Conservation (phyloP, 345 rosid genomes). For the Lepidium didymum region DNA sequence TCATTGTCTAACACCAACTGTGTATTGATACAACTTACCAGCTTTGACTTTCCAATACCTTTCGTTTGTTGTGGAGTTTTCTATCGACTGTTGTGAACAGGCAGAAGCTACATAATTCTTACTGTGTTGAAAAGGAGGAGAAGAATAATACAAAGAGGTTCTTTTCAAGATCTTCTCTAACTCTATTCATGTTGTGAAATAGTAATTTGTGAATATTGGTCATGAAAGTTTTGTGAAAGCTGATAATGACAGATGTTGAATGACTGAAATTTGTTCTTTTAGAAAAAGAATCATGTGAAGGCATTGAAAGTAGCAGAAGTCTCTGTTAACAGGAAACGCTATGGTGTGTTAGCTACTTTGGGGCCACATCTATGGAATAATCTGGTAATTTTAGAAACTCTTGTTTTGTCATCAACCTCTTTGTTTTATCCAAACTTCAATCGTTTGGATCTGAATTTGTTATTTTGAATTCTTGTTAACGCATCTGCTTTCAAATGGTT, state of each 20-base stretch:
- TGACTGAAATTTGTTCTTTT: slow-evolving; percentile 19
- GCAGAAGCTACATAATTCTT: neutral
- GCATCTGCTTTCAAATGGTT: neutral
- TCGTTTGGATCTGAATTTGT: slow-evolving; percentile 6
- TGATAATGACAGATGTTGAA: slow-evolving; percentile 21
- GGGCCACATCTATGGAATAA: slow-evolving; percentile 32
- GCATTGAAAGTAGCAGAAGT: slow-evolving; percentile 20
- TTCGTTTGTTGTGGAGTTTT: neutral
- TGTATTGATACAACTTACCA: neutral
- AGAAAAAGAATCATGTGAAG: slow-evolving; percentile 22
- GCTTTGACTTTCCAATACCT: neutral
- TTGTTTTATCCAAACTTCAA: slow-evolving; percentile 7
- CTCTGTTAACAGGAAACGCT: slow-evolving; percentile 20
- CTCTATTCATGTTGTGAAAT: slow-evolving; percentile 11
- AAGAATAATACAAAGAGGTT: slow-evolving; percentile 12
- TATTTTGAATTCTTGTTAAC: neutral
- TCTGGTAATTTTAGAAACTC: slow-evolving; percentile 27
- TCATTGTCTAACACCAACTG: slow-evolving; percentile 13
- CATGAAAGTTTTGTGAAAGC: slow-evolving; percentile 6
- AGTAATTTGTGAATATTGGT: neutral
- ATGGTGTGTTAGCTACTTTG: slow-evolving; percentile 26
- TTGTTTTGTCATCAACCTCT: slow-evolving; percentile 23
- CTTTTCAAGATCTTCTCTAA: neutral
- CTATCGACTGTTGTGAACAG: slow-evolving; percentile 13
- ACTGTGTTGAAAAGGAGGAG: slow-evolving; percentile 6